Evolutionary conservation across 2,329 filamentous ascomycete genomes (phyloP), one percentile per base, ranked within the genome.

Genomic region (Tetracladium maxilliforme): DNA sequence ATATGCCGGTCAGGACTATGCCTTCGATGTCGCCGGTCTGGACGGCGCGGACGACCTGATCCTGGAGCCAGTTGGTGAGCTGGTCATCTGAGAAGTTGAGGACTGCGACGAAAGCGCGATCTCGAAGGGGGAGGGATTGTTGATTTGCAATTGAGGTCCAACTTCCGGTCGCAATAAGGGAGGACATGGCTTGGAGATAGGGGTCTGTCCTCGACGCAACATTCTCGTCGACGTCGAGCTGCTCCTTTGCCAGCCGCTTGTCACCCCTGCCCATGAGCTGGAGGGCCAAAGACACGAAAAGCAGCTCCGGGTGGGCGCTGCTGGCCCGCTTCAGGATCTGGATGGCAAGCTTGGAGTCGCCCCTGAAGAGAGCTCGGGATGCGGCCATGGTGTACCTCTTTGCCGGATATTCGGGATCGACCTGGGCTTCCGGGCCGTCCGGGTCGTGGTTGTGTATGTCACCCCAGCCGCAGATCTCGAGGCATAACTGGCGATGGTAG

Each of bases 381-480:
- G 83, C 76, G 8, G 75, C 73, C 59, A 78, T 80, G 24, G 82
- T 84, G 41, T 79, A 67, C n/a, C n/a, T n/a, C n/a, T n/a, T n/a
- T n/a, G n/a, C n/a, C n/a, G 56, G 58, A 33, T 57, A 58, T 30
- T 60, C 60, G 1, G 56, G 45, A 18, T 48, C 50, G 15, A 47
- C 48, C 7, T 54, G 51, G 16, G 47, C 42, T 48, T 59, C 55
- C 10, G 49, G 40, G 13, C 55, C 57, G 21, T 57, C 49, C 9
- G 51, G 47, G 21, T 59, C 53, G 22, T 60, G 39, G 4, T 46
- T 28, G 37, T n/a, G n/a, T n/a, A n/a, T n/a, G n/a, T n/a, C n/a
- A 13, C 77, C 70, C 70, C 77, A 82, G 23, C 70, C 64, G 40
- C 77, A 86, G 12, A 86, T 70, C 18, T 76, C 70, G 5, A 90